Percentiles rank a stretch among this genome's conserved stretches.
These are phyloP conservation scores for Gamarada debralockiae DNA, from an alignment of 495 filamentous ascomycete species.

Conservation along the genomic window DNA sequence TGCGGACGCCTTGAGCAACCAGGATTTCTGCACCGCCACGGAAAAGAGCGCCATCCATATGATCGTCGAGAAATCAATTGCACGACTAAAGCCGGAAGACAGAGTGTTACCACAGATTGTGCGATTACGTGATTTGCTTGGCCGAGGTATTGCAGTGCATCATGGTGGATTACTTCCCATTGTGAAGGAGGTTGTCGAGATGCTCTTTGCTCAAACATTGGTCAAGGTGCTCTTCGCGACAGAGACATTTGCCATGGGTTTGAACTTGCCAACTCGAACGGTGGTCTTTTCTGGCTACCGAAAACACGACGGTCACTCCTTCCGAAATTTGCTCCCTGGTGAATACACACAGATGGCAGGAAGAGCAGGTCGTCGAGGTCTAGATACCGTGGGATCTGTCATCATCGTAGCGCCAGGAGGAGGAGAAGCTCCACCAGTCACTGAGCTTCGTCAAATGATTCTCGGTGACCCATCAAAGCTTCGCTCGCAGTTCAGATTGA, in stretches of 20 bases:
- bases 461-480: conserved; percentile 94
- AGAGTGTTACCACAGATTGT: conserved; percentile 84
- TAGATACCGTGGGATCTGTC: conserved; percentile 89
- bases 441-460: conserved; percentile 84
- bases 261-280: conserved; percentile 92
- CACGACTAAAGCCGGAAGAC: conserved; percentile 88
- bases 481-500: conserved; percentile 91
- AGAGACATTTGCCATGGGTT: conserved; percentile 97
- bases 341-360: conserved; percentile 99
- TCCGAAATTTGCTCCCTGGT: conserved; percentile 87
- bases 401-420: conserved; percentile 82
- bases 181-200: conserved; percentile 97
- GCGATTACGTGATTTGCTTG: conserved; percentile 77
- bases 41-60: conserved; percentile 98
- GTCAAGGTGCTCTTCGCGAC: conserved; percentile 98
- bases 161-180: conserved; percentile 94
- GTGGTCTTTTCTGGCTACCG: conserved; percentile 97
- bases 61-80: conserved; percentile 94
- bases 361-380: conserved; percentile 85
- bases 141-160: conserved; percentile 90
- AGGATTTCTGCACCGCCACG: conserved; percentile 85
- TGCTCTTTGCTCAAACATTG: conserved; percentile 88
- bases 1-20: conserved; percentile 88
- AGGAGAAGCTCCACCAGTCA: conserved; percentile 85
- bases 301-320: conserved; percentile 88